Conservation (phyloP, 768 basidiomycete genomes). For the Cystofilobasidium ferigula region DNA sequence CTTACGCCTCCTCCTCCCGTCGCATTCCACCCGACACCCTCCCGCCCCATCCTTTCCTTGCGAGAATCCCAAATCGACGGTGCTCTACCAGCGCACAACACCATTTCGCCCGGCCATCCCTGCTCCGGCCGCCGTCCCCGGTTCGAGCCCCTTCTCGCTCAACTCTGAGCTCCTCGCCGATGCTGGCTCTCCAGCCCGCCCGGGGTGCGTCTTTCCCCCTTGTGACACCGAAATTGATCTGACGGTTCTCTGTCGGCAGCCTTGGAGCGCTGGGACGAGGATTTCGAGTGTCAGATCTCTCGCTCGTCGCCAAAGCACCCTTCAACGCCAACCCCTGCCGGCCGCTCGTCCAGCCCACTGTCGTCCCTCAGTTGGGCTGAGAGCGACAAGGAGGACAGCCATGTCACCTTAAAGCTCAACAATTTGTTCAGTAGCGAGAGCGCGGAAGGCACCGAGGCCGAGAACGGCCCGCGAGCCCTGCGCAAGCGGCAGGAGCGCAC, state of each 20-base stretch:
- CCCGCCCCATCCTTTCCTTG: no score
- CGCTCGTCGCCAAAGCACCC: neutral
- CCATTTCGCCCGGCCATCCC: no score
- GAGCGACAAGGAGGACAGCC: neutral
- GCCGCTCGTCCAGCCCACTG: neutral
- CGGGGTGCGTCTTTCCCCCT: no score
- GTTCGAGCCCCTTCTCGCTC: no score
- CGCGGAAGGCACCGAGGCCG: neutral
- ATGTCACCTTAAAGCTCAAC: neutral
- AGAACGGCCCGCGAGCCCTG: neutral
- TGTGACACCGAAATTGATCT: no score
- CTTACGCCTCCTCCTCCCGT: no score
- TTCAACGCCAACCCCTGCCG: neutral
- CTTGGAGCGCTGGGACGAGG: neutral
- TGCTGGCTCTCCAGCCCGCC: no score
- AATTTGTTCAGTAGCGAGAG: neutral
- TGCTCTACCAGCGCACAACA: no score
- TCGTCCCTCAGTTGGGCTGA: slow-evolving; percentile 4
- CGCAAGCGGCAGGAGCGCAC: neutral
- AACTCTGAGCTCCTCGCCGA: no score
- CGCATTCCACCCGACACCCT: no score
- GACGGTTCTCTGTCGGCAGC: neutral
- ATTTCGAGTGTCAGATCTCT: neutral
- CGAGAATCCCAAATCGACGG: no score
- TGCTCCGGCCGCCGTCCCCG: no score